Percentiles rank a stretch among this genome's conserved stretches.
phyloP scores from a whole-genome alignment of 306 rosid species.

The Arachis hypogaea region DNA sequence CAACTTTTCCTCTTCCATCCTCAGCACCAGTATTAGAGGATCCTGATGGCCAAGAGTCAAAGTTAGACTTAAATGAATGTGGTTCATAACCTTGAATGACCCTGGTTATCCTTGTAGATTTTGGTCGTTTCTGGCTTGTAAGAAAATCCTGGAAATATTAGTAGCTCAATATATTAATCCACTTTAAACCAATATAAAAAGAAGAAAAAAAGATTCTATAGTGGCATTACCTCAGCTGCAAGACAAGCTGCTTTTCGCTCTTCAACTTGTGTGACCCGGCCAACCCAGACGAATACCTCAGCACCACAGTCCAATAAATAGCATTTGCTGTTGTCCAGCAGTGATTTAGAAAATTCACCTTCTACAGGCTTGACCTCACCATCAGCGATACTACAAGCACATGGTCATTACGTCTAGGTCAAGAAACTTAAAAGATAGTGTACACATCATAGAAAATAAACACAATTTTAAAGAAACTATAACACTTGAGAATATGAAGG shows the following conservation, averaged over 20 bases:
- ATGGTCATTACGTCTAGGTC: slow-evolving; percentile 34
- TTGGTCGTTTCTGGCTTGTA: slow-evolving; percentile 82
- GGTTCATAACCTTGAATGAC: slow-evolving; percentile 96
- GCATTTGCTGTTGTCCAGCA: slow-evolving; percentile 88
- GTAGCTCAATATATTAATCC: slow-evolving; percentile 29
- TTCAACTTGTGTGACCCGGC: slow-evolving; percentile 95
- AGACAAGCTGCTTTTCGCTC: slow-evolving; percentile 88
- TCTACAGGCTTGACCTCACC: slow-evolving; percentile 78
- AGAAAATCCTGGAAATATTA: slow-evolving; percentile 72
- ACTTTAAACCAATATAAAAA: slow-evolving; percentile 37
- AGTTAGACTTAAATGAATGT: slow-evolving; percentile 91
- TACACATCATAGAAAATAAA: slow-evolving; percentile 24
- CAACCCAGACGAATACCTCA: slow-evolving; percentile 92
- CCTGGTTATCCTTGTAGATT: slow-evolving; percentile 81
- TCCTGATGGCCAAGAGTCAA: slow-evolving; percentile 96
- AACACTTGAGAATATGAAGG: slow-evolving; percentile 19
- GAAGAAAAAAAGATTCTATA: slow-evolving; percentile 30
- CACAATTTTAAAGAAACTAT: slow-evolving; percentile 13
- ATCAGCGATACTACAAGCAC: slow-evolving; percentile 66
- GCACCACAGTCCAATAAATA: slow-evolving; percentile 94
- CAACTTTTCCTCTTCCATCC: slow-evolving; percentile 99
- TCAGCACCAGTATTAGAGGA: slow-evolving; percentile 75
- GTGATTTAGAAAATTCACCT: slow-evolving; percentile 81
- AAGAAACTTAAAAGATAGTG: slow-evolving; percentile 32
- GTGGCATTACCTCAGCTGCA: slow-evolving; percentile 79